Conservation (phyloP, 768 basidiomycete species). For the Kockovaella imperatae region DNA sequence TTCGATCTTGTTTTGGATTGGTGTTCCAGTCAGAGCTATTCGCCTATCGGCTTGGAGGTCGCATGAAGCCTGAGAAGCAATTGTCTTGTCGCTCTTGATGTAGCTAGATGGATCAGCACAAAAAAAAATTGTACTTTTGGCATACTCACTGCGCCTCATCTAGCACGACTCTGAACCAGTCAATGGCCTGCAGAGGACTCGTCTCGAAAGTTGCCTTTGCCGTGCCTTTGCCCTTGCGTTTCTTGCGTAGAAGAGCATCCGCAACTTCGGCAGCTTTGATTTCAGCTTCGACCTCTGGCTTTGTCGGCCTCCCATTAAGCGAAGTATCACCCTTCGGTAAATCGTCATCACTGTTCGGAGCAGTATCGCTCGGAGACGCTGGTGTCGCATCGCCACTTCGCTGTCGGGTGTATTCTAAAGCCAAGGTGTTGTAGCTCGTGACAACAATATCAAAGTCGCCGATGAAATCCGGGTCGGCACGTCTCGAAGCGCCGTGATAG, state of each 20-base stretch:
- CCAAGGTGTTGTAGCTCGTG: constrained; percentile 92
- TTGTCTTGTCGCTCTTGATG: constrained; percentile 92
- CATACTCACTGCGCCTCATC: constrained; percentile 94
- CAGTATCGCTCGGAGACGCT: constrained; percentile 40
- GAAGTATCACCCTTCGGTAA: constrained; percentile 66
- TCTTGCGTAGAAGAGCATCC: constrained; percentile 54
- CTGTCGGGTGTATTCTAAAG: constrained; percentile 90
- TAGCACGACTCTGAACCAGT: constrained; percentile 92
- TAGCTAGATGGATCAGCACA: constrained; percentile 53
- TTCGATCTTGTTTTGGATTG: constrained; percentile 97
- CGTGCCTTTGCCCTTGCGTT: constrained; percentile 52
- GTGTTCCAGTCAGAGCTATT: constrained; percentile 92
- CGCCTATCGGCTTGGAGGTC: constrained; percentile 89
- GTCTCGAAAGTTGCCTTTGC: constrained; percentile 50
- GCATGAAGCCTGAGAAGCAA: constrained; percentile 89
- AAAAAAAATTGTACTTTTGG: not conserved
- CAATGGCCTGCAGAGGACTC: constrained; percentile 83
- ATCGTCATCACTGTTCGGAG: constrained; percentile 51
- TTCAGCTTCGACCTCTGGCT: constrained; percentile 42
- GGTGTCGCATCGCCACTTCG: constrained; percentile 50
- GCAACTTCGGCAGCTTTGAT: constrained; percentile 41
- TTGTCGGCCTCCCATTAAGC: constrained; percentile 46
- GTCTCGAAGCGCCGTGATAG: constrained; percentile 85
- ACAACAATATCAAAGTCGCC: constrained; percentile 95
- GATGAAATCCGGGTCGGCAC: constrained; percentile 75